A percentile compares a stretch with the other conserved stretches of the same genome.
These are phyloP conservation scores for Xylaria hypoxylon DNA, from an alignment of 2,329 filamentous ascomycete genomes.

Conservation along the genomic window DNA sequence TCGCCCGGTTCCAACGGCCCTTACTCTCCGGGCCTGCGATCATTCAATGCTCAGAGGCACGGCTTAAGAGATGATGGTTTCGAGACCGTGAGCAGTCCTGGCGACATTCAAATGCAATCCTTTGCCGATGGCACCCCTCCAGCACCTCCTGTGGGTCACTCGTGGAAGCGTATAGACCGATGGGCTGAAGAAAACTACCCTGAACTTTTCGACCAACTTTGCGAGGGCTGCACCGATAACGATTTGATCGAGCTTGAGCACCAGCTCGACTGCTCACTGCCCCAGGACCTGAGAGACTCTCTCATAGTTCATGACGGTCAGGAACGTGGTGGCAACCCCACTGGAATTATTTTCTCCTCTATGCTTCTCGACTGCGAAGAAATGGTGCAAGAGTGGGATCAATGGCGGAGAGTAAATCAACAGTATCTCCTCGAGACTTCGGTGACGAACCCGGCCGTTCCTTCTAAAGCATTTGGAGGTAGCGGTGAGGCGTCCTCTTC, in stretches of 20 bases:
- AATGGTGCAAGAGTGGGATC: constrained; percentile 96
- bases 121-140: constrained; percentile 93
- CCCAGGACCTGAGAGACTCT: constrained; percentile 93
- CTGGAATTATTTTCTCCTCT: constrained; percentile 89
- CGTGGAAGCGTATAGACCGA: constrained; percentile 92
- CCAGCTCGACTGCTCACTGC: constrained; percentile 92
- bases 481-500: constrained; percentile 76
- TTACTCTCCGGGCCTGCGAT: constrained; percentile 91
- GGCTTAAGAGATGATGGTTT: constrained; percentile 71
- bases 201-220: constrained; percentile 91
- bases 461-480: constrained; percentile 78
- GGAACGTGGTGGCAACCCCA: constrained; percentile 89
- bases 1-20: constrained; percentile 72
- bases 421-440: constrained; percentile 78
- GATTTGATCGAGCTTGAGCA: constrained; percentile 98
- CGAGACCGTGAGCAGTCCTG: constrained; percentile 74
- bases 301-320: constrained; percentile 94
- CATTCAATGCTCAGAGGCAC: constrained; percentile 75
- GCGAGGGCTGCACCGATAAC: constrained; percentile 91
- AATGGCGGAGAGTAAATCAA: constrained; percentile 93
- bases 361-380: constrained; percentile 99
- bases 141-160: constrained; percentile 86
- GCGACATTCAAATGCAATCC: constrained; percentile 96
- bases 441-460: constrained; percentile 69
- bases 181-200: constrained; percentile 97